Evolutionary conservation across 2,329 filamentous ascomycete species (phyloP).

Genomic region (Aotearoamyces nothofagi): DNA sequence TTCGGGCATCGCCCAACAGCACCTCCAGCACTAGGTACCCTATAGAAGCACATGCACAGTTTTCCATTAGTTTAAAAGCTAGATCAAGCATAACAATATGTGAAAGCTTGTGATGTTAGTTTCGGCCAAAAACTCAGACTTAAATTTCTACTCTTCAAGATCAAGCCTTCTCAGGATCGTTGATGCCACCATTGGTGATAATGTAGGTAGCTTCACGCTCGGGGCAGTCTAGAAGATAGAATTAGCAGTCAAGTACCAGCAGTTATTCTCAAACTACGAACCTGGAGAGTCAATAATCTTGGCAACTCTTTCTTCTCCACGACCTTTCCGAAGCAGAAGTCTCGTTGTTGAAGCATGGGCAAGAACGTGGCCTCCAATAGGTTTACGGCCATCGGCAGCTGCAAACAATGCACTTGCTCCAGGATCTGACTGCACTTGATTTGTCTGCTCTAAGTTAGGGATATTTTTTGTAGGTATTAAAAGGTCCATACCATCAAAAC

Average conservation of each 20-base stretch:
- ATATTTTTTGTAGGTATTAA: no score
- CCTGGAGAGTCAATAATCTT: constrained; percentile 54
- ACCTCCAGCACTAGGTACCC: no score
- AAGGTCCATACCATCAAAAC: constrained; percentile 36
- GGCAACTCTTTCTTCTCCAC: constrained; percentile 54
- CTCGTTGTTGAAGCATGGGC: constrained; percentile 54
- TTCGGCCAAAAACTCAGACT: not conserved
- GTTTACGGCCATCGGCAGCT: constrained; percentile 51
- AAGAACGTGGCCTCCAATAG: constrained; percentile 51
- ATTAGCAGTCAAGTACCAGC: no score
- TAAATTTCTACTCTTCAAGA: no score
- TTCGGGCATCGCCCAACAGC: no score
- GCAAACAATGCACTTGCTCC: constrained; percentile 53
- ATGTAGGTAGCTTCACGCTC: constrained; percentile 56
- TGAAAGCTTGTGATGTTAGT: not conserved
- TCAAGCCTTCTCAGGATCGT: constrained; percentile 47
- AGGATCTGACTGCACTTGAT: constrained; percentile 57
- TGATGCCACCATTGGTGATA: constrained; percentile 55
- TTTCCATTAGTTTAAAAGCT: no score
- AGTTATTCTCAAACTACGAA: constrained; percentile 18
- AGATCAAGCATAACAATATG: constrained; percentile 2
- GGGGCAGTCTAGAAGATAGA: constrained; percentile 38
- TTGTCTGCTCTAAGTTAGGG: no score
- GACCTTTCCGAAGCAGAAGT: constrained; percentile 49
- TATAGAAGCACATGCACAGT: constrained; percentile 5